Evolutionary conservation across 345 rosid species (phyloP), one percentile per base, ranked within the genome.

Genomic region (Ceriops decandra): DNA sequence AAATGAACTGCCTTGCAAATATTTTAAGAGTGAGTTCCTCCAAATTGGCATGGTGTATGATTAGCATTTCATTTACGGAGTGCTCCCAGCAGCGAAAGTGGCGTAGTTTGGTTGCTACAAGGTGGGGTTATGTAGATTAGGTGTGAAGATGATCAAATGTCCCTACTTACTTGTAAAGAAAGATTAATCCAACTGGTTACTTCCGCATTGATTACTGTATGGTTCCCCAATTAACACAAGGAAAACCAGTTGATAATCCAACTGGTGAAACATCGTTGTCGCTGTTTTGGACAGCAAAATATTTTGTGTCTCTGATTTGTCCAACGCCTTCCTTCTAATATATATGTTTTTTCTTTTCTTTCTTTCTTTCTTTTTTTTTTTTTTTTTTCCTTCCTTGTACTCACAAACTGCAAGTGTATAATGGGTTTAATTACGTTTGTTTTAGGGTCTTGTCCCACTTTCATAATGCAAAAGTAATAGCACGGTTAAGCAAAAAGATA

Each of bases 91-190:
- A 10, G 67, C 47, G 83, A 77, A 76, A 78, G 56, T 74, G 79
- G 66, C 49, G 15, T 69, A 42, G 79, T 70, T 74, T 59, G 71
- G 78, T 81, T 75, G 70, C 68, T 38, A 62, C 65, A 67, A 33
- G 67, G 20, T 11, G 4, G 0, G 17, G 58, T 22, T 21, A 54
- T 22, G 52, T 32, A 61, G 38, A 51, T 68, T 68, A 58, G 58
- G 46, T 70, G 57, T 28, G 49, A 64, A 64, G 35, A 10, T 24
- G 68, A 69, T 67, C 53, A 72, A 60, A 61, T 47, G 77, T 60
- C 76, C 68, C 77, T 63, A 74, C 76, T 65, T 33, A 59, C 68
- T 67, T 17, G 10, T 21, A 2, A 24, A 4, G 56, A 17, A 66
- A 19, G 7, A 66, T 9, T 11, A n/a, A 24, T 42, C 5, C 36